A percentile compares a stretch with the other conserved stretches of the same genome.
phyloP scores from a whole-genome alignment of 2,329 filamentous ascomycete genomes.

The Cordyceps farinosa region DNA sequence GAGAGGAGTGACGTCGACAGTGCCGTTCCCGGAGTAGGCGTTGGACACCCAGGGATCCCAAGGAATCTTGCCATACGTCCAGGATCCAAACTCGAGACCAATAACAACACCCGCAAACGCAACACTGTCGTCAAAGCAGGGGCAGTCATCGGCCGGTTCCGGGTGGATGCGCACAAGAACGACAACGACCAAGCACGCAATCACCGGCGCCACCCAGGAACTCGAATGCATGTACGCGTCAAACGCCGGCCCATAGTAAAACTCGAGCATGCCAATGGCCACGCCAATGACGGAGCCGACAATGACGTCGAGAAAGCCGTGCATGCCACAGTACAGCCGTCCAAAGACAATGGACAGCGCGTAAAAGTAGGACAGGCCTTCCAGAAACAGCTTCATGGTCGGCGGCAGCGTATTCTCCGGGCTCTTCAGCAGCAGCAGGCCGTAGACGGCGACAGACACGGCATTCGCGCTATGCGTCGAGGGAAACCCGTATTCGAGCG shows the following conservation, averaged over 20 bases:
- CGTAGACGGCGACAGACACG: constrained; percentile 87
- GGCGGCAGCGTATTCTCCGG: constrained; percentile 60
- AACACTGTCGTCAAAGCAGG: constrained; percentile 94
- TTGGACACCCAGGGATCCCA: constrained; percentile 42
- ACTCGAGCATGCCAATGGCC: constrained; percentile 56
- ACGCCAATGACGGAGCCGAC: constrained; percentile 76
- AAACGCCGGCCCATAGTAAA: constrained; percentile 57
- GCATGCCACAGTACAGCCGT: constrained; percentile 96
- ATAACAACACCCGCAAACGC: constrained; percentile 89
- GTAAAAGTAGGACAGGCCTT: constrained; percentile 75
- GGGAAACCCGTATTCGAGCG: constrained; percentile 94
- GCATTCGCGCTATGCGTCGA: constrained; percentile 97
- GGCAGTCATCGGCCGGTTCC: constrained; percentile 93
- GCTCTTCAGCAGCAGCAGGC: constrained; percentile 65
- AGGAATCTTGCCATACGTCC: constrained; percentile 67
- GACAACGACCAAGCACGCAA: constrained; percentile 64
- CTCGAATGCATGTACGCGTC: constrained; percentile 68
- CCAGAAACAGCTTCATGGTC: constrained; percentile 58
- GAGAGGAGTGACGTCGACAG: constrained; percentile 63
- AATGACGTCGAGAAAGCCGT: constrained; percentile 89
- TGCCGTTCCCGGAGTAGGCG: constrained; percentile 45
- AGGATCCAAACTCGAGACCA: constrained; percentile 76
- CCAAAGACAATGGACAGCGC: constrained; percentile 86
- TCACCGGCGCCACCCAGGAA: constrained; percentile 59
- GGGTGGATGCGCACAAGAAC: constrained; percentile 84